Evolutionary conservation across 2,329 filamentous ascomycete species (phyloP), one percentile per base, ranked within the genome.

Genomic region (Fusarium sp.): DNA sequence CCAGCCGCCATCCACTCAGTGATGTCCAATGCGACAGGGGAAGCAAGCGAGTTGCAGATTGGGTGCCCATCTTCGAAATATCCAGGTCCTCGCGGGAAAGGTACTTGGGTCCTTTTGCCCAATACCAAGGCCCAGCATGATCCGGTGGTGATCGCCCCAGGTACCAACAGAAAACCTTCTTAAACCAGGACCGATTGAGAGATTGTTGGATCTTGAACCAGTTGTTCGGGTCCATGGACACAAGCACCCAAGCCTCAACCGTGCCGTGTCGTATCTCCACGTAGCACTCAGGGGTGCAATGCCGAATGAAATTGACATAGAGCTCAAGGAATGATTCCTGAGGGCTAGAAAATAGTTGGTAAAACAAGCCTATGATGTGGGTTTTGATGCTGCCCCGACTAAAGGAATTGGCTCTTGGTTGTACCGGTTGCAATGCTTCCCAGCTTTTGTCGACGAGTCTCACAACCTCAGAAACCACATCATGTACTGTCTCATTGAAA

Each of bases 341-440:
- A 14, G 33, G 33, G 14, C 3, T 35, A 35, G 33, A 35, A 7
- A 16, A 35, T 14, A 35, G 33, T 35, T 35, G 33, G 7, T 35
- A 35, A 14, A 35, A 35, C 14, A 35, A 14, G 14, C 33, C 33
- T 35, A 14, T 35, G 33, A 35, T 24, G 14, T 22, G n/a, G 24
- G 16, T 27, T 31, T 9, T 52, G 24, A n/a, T 16, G 2, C 29
- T 31, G 9, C 6, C 48, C 29, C 3, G n/a, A 22, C 7, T 14
- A 13, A 14, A 22, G 13, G 41, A 13, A 22, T 13, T 13, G 41
- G 6, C 6, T 14, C 6, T 22, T 22, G 41, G 3, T 20, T 11
- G 6, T 11, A 22, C 14, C 13, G 3, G 2, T 22, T 8, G n/a
- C 3, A 45, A 14, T 6, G 1, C 7, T 5, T 0, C 2, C 41